Conservation (phyloP, 768 basidiomycete genomes). For the Leccinum longicurvipes region DNA sequence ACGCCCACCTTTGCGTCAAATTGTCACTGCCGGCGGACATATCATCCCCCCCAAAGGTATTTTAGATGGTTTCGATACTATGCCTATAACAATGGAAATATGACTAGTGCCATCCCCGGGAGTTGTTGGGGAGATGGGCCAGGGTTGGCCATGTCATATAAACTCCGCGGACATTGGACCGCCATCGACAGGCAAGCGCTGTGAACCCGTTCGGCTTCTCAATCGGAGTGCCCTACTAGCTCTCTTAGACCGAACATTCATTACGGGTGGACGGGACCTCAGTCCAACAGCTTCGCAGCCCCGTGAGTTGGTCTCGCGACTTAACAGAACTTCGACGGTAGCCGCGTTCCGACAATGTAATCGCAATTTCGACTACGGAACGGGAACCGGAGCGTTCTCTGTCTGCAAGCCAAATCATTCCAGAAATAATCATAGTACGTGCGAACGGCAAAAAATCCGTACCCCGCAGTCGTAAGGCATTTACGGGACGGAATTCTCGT, state of each 20-base stretch:
- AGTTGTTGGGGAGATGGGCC: constrained; percentile 8
- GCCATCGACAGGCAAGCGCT: constrained; percentile 6
- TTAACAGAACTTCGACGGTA: neutral
- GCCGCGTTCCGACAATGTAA: constrained; percentile 1
- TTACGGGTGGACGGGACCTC: constrained; percentile 18
- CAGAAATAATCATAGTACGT: neutral
- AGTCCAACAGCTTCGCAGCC: constrained; percentile 10
- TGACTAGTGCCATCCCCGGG: constrained; percentile 5
- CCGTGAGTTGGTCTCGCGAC: constrained; percentile 11
- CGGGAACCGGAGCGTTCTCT: neutral
- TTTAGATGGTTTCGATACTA: constrained; percentile 2
- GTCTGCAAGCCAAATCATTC: neutral
- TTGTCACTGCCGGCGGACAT: neutral
- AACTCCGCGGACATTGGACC: constrained; percentile 30
- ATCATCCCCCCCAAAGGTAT: constrained; percentile 2
- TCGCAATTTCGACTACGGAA: constrained; percentile 3
- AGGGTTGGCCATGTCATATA: constrained; percentile 2
- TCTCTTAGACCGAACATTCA: constrained; percentile 17
- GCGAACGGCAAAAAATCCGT: constrained; percentile 23
- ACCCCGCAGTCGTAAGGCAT: constrained; percentile 20
- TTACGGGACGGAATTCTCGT: constrained; percentile 6
- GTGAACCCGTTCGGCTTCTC: constrained; percentile 15
- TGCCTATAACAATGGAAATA: neutral
- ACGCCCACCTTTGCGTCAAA: constrained; percentile 4
- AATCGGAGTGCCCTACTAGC: constrained; percentile 5